Evolutionary conservation across 2,329 filamentous ascomycete species (phyloP).

Genomic region (Colletotrichum costaricense): DNA sequence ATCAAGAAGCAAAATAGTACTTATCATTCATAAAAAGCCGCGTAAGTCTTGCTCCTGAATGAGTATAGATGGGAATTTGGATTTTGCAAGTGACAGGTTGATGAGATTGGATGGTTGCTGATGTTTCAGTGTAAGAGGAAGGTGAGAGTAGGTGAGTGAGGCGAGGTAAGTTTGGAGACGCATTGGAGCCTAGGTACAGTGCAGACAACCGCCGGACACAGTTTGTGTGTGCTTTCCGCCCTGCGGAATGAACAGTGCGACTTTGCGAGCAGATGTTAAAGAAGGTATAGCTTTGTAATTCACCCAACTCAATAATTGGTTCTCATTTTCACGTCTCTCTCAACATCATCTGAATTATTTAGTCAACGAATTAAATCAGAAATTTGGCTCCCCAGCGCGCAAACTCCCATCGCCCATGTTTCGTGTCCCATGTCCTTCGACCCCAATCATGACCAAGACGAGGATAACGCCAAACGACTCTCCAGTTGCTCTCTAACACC

Average conservation of each 20-base stretch:
- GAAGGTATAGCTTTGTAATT: not conserved
- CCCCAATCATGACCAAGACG: not conserved
- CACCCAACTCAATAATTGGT: not conserved
- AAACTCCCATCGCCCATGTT: conserved; percentile 18
- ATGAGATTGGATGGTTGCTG: not conserved
- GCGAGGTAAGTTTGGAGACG: not conserved
- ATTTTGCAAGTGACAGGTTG: not conserved
- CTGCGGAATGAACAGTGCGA: not conserved
- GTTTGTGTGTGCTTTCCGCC: accelerated
- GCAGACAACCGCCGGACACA: not conserved
- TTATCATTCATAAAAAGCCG: conserved; percentile 1
- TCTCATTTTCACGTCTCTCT: not conserved
- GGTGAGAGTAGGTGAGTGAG: conserved; percentile 3
- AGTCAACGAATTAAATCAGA: conserved; percentile 22
- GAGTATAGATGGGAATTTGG: not conserved
- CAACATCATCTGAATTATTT: conserved; percentile 28
- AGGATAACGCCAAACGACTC: not conserved
- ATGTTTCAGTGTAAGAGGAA: conserved; percentile 23
- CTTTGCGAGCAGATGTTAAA: not conserved
- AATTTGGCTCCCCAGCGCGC: conserved; percentile 16
- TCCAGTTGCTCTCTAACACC: not conserved
- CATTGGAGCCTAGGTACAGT: conserved; percentile 22
- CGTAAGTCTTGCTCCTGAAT: not conserved
- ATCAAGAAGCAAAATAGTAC: not conserved
- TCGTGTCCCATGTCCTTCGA: not conserved